Evolutionary conservation across 1,284 basidiomycete species (phyloP).

Genomic region (Bjerkandera adusta): DNA sequence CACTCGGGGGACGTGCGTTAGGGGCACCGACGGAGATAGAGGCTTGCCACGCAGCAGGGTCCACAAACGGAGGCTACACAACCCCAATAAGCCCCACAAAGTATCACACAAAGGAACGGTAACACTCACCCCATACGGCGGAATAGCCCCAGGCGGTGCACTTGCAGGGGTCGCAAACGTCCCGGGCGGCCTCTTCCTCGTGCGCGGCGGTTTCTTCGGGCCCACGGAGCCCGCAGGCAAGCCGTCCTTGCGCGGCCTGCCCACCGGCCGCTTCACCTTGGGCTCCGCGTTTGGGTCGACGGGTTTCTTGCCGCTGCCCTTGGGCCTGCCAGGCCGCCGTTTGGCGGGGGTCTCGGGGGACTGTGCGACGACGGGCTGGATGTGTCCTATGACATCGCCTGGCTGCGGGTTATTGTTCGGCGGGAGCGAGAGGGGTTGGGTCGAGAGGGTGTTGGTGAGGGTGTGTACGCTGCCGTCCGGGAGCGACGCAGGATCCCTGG

Average conservation of each 20-base stretch:
- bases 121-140: constrained; percentile 23
- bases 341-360: constrained; percentile 31
- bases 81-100: constrained; percentile 5
- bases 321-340: constrained; percentile 43
- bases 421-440: constrained; percentile 7
- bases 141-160: constrained; percentile 17
- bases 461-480: constrained; percentile 23
- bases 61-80: constrained; percentile 20
- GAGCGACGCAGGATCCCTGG: too few species aligned
- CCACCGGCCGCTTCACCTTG: constrained; percentile 52
- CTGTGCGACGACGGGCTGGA: neutral
- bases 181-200: constrained; percentile 40
- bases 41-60: constrained; percentile 22
- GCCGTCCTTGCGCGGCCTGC: constrained; percentile 55
- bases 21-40: constrained; percentile 34
- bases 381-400: constrained; percentile 1
- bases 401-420: neutral
- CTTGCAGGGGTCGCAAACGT: constrained; percentile 27
- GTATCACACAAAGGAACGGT: neutral
- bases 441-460: constrained; percentile 23
- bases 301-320: constrained; percentile 53
- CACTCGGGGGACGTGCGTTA: constrained; percentile 23
- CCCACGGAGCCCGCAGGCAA: constrained; percentile 53
- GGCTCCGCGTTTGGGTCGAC: constrained; percentile 36
- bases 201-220: constrained; percentile 32